Evolutionary conservation across 179 eudicot genomes (phyloP), one percentile per base, ranked within the genome.

Genomic region (Gypsophila paniculata): DNA sequence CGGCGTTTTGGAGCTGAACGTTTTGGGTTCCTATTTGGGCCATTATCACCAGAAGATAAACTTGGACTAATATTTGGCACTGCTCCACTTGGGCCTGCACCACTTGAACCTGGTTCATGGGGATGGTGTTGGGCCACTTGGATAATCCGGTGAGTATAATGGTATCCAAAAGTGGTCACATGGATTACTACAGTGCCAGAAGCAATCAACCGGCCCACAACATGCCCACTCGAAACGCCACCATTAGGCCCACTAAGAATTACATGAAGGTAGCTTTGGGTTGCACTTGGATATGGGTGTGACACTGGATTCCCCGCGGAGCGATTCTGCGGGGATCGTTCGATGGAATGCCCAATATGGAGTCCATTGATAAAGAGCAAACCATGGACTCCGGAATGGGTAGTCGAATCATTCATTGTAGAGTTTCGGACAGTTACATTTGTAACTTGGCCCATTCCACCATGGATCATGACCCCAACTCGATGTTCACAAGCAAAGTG

Each of bases 131-230:
- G 42, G 38, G 36, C 65, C 10, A 12, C 52, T n/a, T 29, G 32
- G 14, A 13, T 23, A 0, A 77, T 9, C 69, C 59, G 46, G 59
- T 74, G 81, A 29, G 29, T 71, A 53, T 77, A 76, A 19, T 68
- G 75, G 12, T 23, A 48, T 0, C 42, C 53, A 63, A 81, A 77
- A 55, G 79, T 81, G 18, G 39, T 12, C 5, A 63, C 81, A 6
- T 72, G 69, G 6, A 81, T 54, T 8, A 48, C 0, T 10, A 81
- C 76, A 6, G 7, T 57, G 7, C 74, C 55, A 29, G 71, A 73
- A 8, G 81, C 78, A n/a, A 77, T 46, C 6, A 77, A 53, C 13
- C 34, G 69, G 49, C 84, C 81, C 23, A 46, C 23, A 34, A 81
- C 72, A 10, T 11, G 36, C 0, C 84, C 84, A 3, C 81, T 78